Percentiles rank a stretch among this genome's conserved stretches.
Evolutionary conservation across 805 yeast species (phyloP).

Genomic region (Cyberlindnera xylosilytica): DNA sequence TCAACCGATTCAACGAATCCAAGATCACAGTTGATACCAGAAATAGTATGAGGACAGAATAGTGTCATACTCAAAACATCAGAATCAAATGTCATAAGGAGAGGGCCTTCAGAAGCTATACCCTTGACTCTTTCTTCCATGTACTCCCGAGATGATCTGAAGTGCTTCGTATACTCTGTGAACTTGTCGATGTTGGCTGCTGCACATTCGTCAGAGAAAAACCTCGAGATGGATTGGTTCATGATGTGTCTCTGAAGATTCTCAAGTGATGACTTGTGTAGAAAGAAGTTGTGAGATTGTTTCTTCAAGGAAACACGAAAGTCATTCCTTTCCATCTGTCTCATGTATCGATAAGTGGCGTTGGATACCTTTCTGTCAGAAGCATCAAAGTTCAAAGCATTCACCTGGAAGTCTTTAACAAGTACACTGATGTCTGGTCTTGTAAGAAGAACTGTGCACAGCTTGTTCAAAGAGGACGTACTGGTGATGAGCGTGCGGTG

Average conservation of each 20-base stretch:
- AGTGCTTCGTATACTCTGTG: not conserved
- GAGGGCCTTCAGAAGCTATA: not conserved
- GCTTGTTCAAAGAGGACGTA: slow-evolving; percentile 1
- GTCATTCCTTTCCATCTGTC: not conserved
- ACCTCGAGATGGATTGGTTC: slow-evolving; percentile 5
- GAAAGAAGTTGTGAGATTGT: slow-evolving; percentile 8
- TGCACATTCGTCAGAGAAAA: not conserved
- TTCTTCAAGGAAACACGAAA: not conserved
- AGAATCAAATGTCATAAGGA: slow-evolving; percentile 4
- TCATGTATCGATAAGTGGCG: slow-evolving; percentile 3
- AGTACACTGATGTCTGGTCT: slow-evolving; percentile 5
- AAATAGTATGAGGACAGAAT: slow-evolving; percentile 17
- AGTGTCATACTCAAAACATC: slow-evolving; percentile 12
- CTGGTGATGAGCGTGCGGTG: slow-evolving; percentile 10
- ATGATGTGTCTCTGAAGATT: slow-evolving; percentile 3
- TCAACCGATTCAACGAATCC: slow-evolving; percentile 9
- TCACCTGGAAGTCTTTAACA: slow-evolving; percentile 7
- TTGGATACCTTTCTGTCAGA: slow-evolving; percentile 5
- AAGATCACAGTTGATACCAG: slow-evolving; percentile 5
- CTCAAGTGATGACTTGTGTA: slow-evolving; percentile 2
- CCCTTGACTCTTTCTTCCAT: slow-evolving; percentile 1
- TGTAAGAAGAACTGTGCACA: slow-evolving; percentile 4
- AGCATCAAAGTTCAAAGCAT: slow-evolving; percentile 11
- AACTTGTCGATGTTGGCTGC: slow-evolving; percentile 4
- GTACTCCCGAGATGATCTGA: slow-evolving; percentile 1